Percentiles rank a stretch among this genome's conserved stretches.
Evolutionary conservation across 106 monocot species (phyloP).

Genomic region (Phalaenopsis aphrodite): DNA sequence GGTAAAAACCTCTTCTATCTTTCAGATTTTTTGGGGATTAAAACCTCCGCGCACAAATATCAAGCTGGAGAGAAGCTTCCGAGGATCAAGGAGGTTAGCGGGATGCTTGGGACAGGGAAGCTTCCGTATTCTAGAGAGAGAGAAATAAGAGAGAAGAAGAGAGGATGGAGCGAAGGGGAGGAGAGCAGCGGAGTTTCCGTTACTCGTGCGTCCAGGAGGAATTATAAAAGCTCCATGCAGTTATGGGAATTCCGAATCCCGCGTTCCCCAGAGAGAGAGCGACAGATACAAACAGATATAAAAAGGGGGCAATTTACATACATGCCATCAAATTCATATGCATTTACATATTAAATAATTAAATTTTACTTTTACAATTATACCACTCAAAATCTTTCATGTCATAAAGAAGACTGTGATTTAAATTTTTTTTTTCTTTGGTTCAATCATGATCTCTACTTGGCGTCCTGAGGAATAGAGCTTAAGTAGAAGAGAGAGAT

Average conservation of each 20-base stretch:
- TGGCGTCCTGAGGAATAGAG: too few species aligned
- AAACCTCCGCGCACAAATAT: background rate
- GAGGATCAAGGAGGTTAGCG: background rate
- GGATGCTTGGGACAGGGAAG: background rate
- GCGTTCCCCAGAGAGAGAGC: background rate
- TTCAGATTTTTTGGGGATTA: background rate
- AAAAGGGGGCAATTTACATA: too few species aligned
- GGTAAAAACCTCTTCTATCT: slow-evolving; percentile 1
- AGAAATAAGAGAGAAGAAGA: background rate
- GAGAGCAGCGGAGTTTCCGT: slow-evolving; percentile 8
- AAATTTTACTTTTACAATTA: too few species aligned
- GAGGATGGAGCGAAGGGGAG: background rate
- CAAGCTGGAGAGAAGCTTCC: background rate
- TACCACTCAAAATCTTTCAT: too few species aligned
- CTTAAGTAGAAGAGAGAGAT: too few species aligned
- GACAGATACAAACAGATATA: background rate
- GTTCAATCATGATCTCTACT: too few species aligned
- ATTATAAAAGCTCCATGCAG: background rate
- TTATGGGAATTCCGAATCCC: slow-evolving; percentile 1
- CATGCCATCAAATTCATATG: too few species aligned
- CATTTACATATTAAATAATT: too few species aligned
- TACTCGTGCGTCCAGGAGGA: background rate
- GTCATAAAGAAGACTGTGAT: too few species aligned
- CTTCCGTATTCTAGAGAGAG: background rate
- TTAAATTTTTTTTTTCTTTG: too few species aligned